A percentile compares a stretch with the other conserved stretches of the same genome.
Conservation (phyloP, 164 flowering plant species). For the Macadamia integrifolia region DNA sequence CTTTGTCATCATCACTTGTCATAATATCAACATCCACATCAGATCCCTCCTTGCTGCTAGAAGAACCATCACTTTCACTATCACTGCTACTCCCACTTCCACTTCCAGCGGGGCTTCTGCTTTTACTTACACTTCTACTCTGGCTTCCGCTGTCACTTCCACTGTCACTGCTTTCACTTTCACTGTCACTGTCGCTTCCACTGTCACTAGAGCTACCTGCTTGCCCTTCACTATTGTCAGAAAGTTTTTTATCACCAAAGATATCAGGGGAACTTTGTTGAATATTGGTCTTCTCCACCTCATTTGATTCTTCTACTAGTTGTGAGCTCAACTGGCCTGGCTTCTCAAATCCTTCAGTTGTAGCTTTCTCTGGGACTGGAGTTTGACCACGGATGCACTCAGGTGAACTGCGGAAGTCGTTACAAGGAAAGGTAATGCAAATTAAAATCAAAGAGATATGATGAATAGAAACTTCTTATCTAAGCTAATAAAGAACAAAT, state of each 20-base stretch:
- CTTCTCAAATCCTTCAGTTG: slow-evolving; percentile 29
- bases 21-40: slow-evolving; percentile 95
- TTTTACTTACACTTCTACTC: slow-evolving; percentile 42
- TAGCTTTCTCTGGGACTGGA: slow-evolving; percentile 30
- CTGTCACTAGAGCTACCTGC: slow-evolving; percentile 69
- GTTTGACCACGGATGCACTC: slow-evolving; percentile 35
- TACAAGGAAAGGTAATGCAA: slow-evolving; percentile 1
- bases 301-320: slow-evolving; percentile 31
- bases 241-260: slow-evolving; percentile 42
- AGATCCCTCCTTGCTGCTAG: slow-evolving; percentile 85
- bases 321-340: slow-evolving; percentile 24
- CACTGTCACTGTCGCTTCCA: slow-evolving; percentile 73
- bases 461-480: neutral
- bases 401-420: slow-evolving; percentile 50
- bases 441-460: neutral
- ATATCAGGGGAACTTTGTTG: slow-evolving; percentile 40
- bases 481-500: neutral
- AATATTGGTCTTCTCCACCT: slow-evolving; percentile 30
- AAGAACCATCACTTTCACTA: slow-evolving; percentile 83
- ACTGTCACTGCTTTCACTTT: slow-evolving; percentile 63
- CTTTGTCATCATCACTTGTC: slow-evolving; percentile 81
- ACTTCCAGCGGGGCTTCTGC: slow-evolving; percentile 63
- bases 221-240: slow-evolving; percentile 50
- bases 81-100: slow-evolving; percentile 80
- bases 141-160: slow-evolving; percentile 58